Evolutionary conservation across 1,139 yeast genomes (phyloP).

Genomic region (Lodderomyces parapsilosis): DNA sequence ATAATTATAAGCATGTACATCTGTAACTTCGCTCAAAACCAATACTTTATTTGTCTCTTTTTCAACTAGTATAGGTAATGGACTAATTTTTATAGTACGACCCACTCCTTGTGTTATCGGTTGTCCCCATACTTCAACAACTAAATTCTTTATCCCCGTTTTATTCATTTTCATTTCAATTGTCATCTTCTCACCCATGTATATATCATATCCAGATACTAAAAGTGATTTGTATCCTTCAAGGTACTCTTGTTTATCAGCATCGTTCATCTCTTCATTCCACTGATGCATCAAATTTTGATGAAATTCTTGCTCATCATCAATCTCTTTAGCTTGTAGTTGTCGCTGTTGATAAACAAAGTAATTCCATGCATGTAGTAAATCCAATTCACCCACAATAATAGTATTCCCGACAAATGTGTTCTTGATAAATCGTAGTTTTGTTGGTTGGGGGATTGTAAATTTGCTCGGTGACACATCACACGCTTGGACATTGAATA

Average conservation of each 20-base stretch:
- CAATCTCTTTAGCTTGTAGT: neutral
- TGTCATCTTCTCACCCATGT: conserved; percentile 28
- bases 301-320: neutral
- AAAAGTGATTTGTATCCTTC: conserved; percentile 29
- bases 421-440: conserved; percentile 5
- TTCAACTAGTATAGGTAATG: conserved; percentile 5
- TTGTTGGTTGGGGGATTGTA: conserved; percentile 1
- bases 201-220: conserved; percentile 29
- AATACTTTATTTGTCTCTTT: neutral
- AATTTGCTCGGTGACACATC: neutral
- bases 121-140: conserved; percentile 8
- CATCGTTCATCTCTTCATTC: conserved; percentile 23
- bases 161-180: conserved; percentile 18
- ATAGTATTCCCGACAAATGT: conserved; percentile 8
- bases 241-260: conserved; percentile 24
- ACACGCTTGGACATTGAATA: neutral
- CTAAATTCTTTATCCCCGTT: neutral
- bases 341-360: conserved; percentile 2
- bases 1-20: conserved; percentile 6
- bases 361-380: conserved; percentile 8
- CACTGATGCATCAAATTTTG: conserved; percentile 16
- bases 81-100: neutral
- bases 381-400: conserved; percentile 3
- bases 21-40: conserved; percentile 2
- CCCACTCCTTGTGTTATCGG: neutral